A percentile compares a stretch with the other conserved stretches of the same genome.
These are phyloP conservation scores for Herpetomonas tarakana DNA, from an alignment of 208 protist species.

Conservation along the genomic window DNA sequence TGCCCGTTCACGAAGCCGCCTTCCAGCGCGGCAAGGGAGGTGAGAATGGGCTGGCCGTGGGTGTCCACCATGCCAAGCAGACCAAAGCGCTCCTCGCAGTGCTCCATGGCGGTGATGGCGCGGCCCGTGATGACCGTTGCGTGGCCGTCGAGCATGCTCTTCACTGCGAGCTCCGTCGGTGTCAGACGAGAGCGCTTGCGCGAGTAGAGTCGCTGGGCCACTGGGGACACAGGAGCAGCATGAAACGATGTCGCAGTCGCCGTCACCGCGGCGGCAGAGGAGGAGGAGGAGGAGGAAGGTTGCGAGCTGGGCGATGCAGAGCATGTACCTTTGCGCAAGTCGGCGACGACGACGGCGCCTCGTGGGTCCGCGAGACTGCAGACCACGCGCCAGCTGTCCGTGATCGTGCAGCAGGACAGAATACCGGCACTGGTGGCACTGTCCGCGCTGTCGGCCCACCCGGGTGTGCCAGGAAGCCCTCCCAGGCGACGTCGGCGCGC, in stretches of 20 bases:
- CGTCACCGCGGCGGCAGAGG: background rate
- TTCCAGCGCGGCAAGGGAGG: slow-evolving; percentile 34
- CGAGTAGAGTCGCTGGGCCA: background rate
- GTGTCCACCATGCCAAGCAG: slow-evolving; percentile 57
- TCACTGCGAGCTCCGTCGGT: background rate
- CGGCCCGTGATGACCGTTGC: slow-evolving; percentile 30
- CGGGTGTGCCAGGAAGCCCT: background rate
- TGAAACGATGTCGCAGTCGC: background rate
- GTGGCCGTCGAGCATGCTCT: slow-evolving; percentile 10
- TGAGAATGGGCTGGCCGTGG: slow-evolving; percentile 23
- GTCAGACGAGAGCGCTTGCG: slow-evolving; percentile 1
- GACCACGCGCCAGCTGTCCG: slow-evolving; percentile 56
- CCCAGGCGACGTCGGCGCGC: background rate
- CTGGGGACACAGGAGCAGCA: too few relatives aligned
- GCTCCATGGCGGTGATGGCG: slow-evolving; percentile 41
- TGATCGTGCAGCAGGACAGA: slow-evolving; percentile 59
- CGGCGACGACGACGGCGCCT: slow-evolving; percentile 55
- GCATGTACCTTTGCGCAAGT: slow-evolving; percentile 35
- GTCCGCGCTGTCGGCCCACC: background rate
- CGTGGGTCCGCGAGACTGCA: slow-evolving; percentile 49
- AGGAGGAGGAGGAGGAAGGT: background rate
- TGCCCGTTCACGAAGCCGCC: too few relatives aligned
- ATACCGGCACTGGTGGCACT: slow-evolving; percentile 27
- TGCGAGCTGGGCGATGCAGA: too few relatives aligned
- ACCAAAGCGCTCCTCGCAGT: slow-evolving; percentile 20